Conservation (phyloP, 139 green algal species). For the Closterium sp. region DNA sequence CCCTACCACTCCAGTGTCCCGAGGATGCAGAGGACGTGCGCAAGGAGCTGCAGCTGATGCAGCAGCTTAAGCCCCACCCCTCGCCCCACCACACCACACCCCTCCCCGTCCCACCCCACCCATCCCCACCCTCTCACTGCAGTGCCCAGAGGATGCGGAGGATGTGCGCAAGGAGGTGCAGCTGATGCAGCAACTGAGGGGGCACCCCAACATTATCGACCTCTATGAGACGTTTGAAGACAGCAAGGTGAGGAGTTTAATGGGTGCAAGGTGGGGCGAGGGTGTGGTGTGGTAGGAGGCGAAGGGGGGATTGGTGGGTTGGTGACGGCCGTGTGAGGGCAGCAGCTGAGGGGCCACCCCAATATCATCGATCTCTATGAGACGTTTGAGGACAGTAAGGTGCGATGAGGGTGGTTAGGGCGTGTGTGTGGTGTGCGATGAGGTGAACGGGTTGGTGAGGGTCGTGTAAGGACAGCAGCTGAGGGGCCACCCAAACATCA, state of each 20-base stretch:
- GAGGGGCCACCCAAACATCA: slow-evolving; percentile 5
- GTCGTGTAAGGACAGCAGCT: neutral
- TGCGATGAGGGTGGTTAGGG: neutral
- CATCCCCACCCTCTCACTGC: neutral
- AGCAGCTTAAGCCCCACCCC: neutral
- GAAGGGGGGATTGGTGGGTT: too few species aligned
- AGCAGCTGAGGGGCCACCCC: slow-evolving; percentile 2
- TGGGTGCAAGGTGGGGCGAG: too few species aligned
- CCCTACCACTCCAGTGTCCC: neutral
- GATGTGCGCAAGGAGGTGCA: slow-evolving; percentile 5
- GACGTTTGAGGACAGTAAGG: slow-evolving; percentile 5
- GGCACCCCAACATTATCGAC: too few species aligned
- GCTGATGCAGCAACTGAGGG: neutral
- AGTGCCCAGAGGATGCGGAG: neutral
- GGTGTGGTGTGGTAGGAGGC: too few species aligned
- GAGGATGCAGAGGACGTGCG: neutral
- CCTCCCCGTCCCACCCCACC: too few species aligned
- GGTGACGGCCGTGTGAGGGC: too few species aligned
- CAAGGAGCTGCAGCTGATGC: neutral
- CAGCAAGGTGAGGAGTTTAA: neutral
- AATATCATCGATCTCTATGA: slow-evolving; percentile 9
- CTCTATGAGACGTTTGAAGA: too few species aligned
- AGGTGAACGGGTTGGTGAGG: too few species aligned
- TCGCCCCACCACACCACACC: too few species aligned
- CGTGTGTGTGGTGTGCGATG: too few species aligned